Base-by-base conservation (phyloP, 805 yeast species). In the Schizosaccharomyces osmophilus region DNA sequence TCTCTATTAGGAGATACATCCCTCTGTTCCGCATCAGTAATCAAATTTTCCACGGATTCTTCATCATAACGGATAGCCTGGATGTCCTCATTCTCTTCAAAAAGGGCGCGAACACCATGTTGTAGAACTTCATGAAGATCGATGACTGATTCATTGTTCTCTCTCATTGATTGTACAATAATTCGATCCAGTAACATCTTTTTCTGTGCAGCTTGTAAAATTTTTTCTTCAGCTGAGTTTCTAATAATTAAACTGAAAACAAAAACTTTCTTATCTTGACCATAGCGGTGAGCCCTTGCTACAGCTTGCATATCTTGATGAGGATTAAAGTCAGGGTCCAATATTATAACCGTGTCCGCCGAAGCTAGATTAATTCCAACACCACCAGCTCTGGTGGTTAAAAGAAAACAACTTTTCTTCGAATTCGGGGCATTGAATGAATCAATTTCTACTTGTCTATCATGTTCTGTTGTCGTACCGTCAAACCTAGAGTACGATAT, bases 251-350 rank as follows among this genome's bases (percentile, higher is more conserved):
- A 60, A 29, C 54, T 57, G 51, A 65, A 85, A 0, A 90, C 79
- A 22, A 86, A 75, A 2, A 88, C 95, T 0, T 95, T 95, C 61
- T 79, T 82, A 1, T 74, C 76, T 69, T 90, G 97, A 0, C 97
- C 97, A 61, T 90, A 86, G 68, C 97, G 76, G 69, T 90, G 97
- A 19, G 86, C 93, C 62, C 97, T 75, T 66, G 89, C 97, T 79
- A 89, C 87, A 0, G 97, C 97, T 69, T 90, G 98, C 61, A 88
- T 73, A 71, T 90, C 97, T 64, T 87, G 94, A 68, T 89, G 96
- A 0, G 97, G 98, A 68, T 90, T 90, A 94, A 95, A 89, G 69
- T 90, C 98, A 62, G 86, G 84, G 68, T 90, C 98, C 68, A 86
- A 87, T 5, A 90, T 68, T 4, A 90, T 80, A 0, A 89, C 97